Evolutionary conservation across 257 asterid species (phyloP), one percentile per base, ranked within the genome.

Genomic region (Solanum rostratum): DNA sequence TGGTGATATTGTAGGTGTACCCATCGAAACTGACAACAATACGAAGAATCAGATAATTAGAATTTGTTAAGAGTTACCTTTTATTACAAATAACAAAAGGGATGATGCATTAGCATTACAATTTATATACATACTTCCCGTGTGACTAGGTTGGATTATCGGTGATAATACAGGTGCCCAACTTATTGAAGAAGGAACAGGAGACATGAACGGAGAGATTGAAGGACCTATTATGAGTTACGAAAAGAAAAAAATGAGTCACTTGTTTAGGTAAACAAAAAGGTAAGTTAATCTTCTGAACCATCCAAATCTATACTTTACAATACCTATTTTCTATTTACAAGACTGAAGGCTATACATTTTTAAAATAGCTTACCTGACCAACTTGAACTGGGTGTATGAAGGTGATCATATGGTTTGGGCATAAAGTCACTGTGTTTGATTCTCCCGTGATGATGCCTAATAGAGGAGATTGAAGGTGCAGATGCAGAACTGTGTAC

Each of bases 1-100:
- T 27, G 97, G 97, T 20, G 94, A 91, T 82, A 91, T 74, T 7
- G 85, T 86, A 62, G 97, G 97, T 41, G 91, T 86, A 78, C 85
- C 55, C 5, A 54, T 78, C 19, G 63, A 86, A 85, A 87, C 86
- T 54, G 95, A 92, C 79, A 84, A 91, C 91, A 79, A 80, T 29
- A 79, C 68, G 87, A 73, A 84, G 65, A 85, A 41, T 84, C 29
- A 16, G 74, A 74, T 37, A 10, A 81, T 79, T 46, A 82, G 74
- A 53, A 83, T 85, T 80, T 83, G 24, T 83, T 74, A 81, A 81
- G 46, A 16, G 43, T 7, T 24, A 33, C 20, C 41, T 65, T 2
- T 16, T 69, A 50, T 30, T 33, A 57, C 12, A 52, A 85, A 83
- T 55, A 60, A 79, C 29, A 37, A 55, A 46, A 30, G 79, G 20